These are phyloP conservation scores for Populus tomentosa DNA, from an alignment of 441 rosid species.

Conservation along the genomic window DNA sequence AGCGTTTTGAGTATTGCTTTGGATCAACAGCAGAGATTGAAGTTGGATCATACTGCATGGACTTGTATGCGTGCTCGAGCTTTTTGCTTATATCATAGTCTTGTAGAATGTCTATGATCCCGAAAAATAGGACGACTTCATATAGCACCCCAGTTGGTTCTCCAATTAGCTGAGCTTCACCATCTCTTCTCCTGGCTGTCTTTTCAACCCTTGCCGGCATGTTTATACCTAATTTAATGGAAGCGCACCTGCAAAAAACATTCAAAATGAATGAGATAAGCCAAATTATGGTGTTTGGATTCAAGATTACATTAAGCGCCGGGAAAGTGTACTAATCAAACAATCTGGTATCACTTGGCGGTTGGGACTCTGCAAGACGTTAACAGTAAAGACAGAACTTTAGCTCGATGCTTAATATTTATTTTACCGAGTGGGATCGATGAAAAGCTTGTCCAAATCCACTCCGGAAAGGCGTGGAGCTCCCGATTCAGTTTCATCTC, in stretches of 20 bases:
- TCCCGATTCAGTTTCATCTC: constrained; percentile 40
- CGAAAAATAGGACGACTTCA: constrained; percentile 75
- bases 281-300: neutral
- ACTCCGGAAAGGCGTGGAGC: constrained; percentile 49
- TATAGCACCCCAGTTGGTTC: constrained; percentile 77
- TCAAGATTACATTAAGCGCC: neutral
- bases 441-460: constrained; percentile 53
- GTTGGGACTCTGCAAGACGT: neutral
- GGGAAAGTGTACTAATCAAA: neutral
- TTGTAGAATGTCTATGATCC: constrained; percentile 91
- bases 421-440: constrained; percentile 63
- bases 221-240: constrained; percentile 64
- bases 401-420: neutral
- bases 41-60: constrained; percentile 92
- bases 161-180: constrained; percentile 69
- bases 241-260: constrained; percentile 53
- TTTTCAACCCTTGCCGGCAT: constrained; percentile 81
- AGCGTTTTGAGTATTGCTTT: constrained; percentile 84
- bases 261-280: constrained; percentile 5
- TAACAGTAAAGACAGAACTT: neutral
- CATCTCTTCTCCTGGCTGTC: constrained; percentile 53
- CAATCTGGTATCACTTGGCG: neutral
- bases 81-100: constrained; percentile 97
- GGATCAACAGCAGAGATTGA: constrained; percentile 99
- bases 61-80: constrained; percentile 95